Evolutionary conservation across 257 asterid species (phyloP).

Genomic region (Solanum ossicruentum): DNA sequence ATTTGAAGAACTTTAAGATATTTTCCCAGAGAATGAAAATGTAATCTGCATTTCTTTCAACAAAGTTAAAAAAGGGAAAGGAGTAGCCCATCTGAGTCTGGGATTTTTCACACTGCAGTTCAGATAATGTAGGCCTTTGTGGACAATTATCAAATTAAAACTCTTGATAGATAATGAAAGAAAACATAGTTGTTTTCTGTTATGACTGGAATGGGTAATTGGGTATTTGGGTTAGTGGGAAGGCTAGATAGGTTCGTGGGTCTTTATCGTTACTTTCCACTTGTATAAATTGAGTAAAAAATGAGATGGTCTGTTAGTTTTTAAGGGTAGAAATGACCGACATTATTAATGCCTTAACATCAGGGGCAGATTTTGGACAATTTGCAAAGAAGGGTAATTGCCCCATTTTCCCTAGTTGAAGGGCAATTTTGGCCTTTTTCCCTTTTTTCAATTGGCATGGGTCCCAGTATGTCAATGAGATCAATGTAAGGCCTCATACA

Average conservation of each 20-base stretch:
- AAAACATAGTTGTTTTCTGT: not conserved
- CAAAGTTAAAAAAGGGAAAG: not conserved
- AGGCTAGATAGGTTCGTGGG: not conserved
- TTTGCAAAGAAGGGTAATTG: not conserved
- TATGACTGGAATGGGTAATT: not conserved
- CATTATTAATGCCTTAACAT: not conserved
- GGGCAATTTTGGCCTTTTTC: not conserved
- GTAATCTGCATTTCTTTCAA: not conserved
- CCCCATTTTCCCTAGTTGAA: not conserved
- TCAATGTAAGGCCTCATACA: not conserved
- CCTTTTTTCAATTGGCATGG: not conserved
- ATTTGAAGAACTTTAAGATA: not conserved
- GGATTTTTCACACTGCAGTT: not conserved
- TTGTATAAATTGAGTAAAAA: not conserved
- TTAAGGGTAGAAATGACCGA: not conserved
- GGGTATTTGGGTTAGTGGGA: not conserved
- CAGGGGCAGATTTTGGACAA: not conserved
- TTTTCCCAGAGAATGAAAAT: not conserved
- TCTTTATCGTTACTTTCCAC: not conserved
- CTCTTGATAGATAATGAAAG: not conserved
- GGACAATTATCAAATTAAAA: not conserved
- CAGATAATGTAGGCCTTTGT: not conserved
- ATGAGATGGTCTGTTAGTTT: not conserved
- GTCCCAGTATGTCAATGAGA: not conserved
- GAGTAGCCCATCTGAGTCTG: not conserved